Percentiles rank a stretch among this genome's conserved stretches.
These are phyloP conservation scores for Panaeolus papilionaceus DNA, from an alignment of 768 basidiomycete genomes.

Conservation along the genomic window DNA sequence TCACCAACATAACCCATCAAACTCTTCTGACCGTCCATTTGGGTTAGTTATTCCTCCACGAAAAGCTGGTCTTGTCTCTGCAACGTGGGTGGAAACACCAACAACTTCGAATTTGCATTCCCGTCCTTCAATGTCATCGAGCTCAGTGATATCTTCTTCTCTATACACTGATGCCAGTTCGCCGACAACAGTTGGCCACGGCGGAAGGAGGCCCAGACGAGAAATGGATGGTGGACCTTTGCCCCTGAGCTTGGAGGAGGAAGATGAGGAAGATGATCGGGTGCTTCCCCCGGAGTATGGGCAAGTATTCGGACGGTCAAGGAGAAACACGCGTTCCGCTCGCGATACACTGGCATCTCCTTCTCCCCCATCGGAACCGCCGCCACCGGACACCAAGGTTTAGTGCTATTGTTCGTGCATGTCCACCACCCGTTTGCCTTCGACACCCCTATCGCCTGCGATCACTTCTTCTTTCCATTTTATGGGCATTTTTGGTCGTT, in stretches of 20 bases:
- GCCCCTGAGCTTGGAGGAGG: not conserved
- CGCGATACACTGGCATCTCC: not conserved
- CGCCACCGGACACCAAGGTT: not conserved
- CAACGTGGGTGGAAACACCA: not conserved
- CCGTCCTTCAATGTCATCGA: not conserved
- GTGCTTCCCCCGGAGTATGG: conserved; percentile 4
- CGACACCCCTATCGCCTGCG: not conserved
- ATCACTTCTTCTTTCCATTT: not conserved
- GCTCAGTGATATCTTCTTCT: not conserved
- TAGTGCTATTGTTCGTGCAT: not conserved
- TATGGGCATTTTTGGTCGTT: not conserved
- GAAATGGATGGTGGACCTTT: conserved; percentile 1
- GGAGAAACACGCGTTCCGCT: not conserved
- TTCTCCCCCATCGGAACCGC: not conserved
- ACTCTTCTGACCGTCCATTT: not conserved
- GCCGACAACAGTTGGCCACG: not conserved
- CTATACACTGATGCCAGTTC: not conserved
- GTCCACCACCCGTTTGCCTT: not conserved
- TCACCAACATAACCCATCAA: not conserved
- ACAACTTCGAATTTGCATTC: not conserved
- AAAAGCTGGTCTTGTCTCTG: not conserved
- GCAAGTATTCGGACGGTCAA: not conserved
- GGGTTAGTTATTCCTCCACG: not conserved
- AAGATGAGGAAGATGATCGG: not conserved
- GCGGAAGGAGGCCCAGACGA: not conserved